Evolutionary conservation across 331 rosid species (phyloP), one percentile per base, ranked within the genome.

Genomic region (Quercus phellos): DNA sequence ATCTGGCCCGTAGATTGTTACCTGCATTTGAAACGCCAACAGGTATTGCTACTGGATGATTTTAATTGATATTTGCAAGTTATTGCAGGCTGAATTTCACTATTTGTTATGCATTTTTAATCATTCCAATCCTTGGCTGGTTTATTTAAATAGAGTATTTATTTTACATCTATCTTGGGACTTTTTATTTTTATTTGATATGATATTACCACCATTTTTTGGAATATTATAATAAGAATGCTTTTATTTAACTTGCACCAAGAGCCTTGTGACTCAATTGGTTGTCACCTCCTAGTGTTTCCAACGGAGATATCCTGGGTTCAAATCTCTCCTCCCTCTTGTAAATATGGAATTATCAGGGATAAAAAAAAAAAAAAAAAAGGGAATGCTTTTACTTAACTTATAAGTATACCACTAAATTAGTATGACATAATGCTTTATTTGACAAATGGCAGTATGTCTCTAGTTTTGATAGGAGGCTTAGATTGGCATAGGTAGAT

Each of bases 21-120:
- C 97, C 98, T 77, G 99, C 97, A 43, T 94, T 94, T 84, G 98
- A 94, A 77, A 92, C 99, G 73, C 99, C 99, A 56, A 92, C 99
- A 74, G 99, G 99, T 94, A 76, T 86, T 72, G 50, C 68, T 78
- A 19, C 74, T 53, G 2, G 82, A 70, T 71, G 68, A 63, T 70
- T 29, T 38, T 71, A 46, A 17, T 30, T 70, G 10, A 77, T 83
- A 50, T 42, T 59, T 72, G 56, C 72, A 56, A 58, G 18, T 59
- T 72, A 4, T 26, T 66, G 76, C 35, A 67, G 77, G 53, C 2
- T 58, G 68, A 80, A 69, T 69, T 67, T 60, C 63, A 58, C 30
- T 74, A 21, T n/a, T 76, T 72, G 51, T 66, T 24, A 32, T 77
- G 50, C 14, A 68, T 60, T 46, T 14, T 58, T 73, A 82, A 24